A percentile compares a stretch with the other conserved stretches of the same genome.
phyloP scores from a whole-genome alignment of 2,329 filamentous ascomycete species.

The Leptoxyphium fumago region DNA sequence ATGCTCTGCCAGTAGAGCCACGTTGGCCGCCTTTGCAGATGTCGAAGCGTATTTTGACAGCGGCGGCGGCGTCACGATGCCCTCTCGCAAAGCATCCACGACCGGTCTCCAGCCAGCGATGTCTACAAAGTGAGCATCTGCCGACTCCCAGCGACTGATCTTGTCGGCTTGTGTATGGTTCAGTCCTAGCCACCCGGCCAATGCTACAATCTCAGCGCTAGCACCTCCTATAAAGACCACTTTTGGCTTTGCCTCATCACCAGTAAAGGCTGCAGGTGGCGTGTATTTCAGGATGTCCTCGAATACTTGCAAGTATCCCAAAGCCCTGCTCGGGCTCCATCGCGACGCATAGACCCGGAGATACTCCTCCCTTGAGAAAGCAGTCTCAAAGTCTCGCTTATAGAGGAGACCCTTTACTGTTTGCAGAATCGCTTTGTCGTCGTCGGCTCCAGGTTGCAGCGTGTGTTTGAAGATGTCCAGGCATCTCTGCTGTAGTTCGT shows the following conservation, averaged over 20 bases:
- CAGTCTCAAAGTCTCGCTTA: slow-evolving; percentile 65
- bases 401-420: slow-evolving; percentile 76
- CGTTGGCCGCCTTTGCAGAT: slow-evolving; percentile 27
- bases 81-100: slow-evolving; percentile 40
- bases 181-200: slow-evolving; percentile 35
- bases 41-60: slow-evolving; percentile 35
- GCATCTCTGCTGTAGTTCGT: slow-evolving; percentile 48
- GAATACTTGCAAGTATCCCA: slow-evolving; percentile 62
- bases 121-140: slow-evolving; percentile 55
- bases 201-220: slow-evolving; percentile 51
- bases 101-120: slow-evolving; percentile 63
- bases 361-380: slow-evolving; percentile 58
- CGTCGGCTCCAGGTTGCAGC: slow-evolving; percentile 20
- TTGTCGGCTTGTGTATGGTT: slow-evolving; percentile 8
- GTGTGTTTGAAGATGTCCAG: slow-evolving; percentile 58
- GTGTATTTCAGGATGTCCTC: slow-evolving; percentile 18
- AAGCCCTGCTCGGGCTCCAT: slow-evolving; percentile 76
- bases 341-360: slow-evolving; percentile 73
- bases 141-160: background rate
- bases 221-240: slow-evolving; percentile 49
- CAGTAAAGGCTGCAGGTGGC: background rate
- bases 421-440: slow-evolving; percentile 44
- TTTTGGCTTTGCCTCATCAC: slow-evolving; percentile 11
- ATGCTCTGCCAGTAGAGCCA: slow-evolving; percentile 19
- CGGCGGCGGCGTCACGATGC: slow-evolving; percentile 37